phyloP scores from a whole-genome alignment of 2,329 filamentous ascomycete species.

The Lachnellula willkommii region DNA sequence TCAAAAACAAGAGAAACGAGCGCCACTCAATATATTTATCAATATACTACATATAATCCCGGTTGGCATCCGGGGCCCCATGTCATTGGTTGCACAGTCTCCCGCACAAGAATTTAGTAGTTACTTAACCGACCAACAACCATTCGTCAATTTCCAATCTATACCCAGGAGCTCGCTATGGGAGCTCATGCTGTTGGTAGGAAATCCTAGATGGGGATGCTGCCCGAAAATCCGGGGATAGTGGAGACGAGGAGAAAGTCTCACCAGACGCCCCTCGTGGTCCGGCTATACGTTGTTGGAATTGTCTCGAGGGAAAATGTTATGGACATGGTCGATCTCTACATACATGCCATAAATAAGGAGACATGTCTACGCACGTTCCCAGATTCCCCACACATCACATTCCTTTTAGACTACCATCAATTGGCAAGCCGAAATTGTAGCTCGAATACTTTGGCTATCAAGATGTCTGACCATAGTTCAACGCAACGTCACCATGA shows the following conservation, averaged over 20 bases:
- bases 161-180: neutral
- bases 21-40: neutral
- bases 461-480: neutral
- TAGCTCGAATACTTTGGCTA: neutral
- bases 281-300: neutral
- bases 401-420: neutral
- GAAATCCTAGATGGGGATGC: slow-evolving; percentile 7
- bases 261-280: slow-evolving; percentile 1
- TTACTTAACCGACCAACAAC: neutral
- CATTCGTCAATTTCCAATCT: neutral
- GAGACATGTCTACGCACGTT: slow-evolving; percentile 11
- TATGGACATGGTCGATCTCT: slow-evolving; percentile 1
- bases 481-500: neutral
- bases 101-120: neutral
- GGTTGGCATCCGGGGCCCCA: neutral
- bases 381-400: neutral
- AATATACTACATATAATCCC: neutral
- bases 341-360: slow-evolving; percentile 16
- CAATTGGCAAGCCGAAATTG: neutral
- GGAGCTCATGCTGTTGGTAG: neutral
- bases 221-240: slow-evolving; percentile 23
- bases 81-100: neutral
- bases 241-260: neutral
- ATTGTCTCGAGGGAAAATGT: neutral
- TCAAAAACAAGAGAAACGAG: neutral